These are phyloP conservation scores for Hamigera avellanea DNA, from an alignment of 495 filamentous ascomycete genomes.

Conservation along the genomic window DNA sequence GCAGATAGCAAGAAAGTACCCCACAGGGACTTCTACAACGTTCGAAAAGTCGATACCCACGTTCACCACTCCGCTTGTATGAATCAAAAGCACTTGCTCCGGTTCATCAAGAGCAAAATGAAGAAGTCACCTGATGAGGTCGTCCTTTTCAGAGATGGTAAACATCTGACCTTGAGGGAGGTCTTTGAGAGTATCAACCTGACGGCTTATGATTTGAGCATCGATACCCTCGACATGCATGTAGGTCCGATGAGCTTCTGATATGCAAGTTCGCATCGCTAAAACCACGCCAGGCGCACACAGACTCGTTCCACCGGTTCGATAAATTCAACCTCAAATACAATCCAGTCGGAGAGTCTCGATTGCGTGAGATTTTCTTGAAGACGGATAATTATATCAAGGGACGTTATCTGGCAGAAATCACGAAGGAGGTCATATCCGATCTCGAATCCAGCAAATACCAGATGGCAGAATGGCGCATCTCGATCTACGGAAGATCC, in stretches of 20 bases:
- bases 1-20: constrained; percentile 96
- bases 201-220: constrained; percentile 94
- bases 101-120: constrained; percentile 99
- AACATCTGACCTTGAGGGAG: constrained; percentile 78
- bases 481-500: constrained; percentile 88
- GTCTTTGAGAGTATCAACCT: constrained; percentile 96
- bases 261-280: background rate
- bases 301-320: constrained; percentile 95
- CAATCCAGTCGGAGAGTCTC: constrained; percentile 92
- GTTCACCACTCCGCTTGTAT: constrained; percentile 99
- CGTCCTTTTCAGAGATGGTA: constrained; percentile 86
- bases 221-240: constrained; percentile 98
- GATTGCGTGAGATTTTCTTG: constrained; percentile 88
- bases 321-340: constrained; percentile 99
- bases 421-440: constrained; percentile 95
- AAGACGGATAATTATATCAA: constrained; percentile 98
- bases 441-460: constrained; percentile 98
- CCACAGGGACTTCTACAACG: constrained; percentile 97
- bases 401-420: constrained; percentile 90
- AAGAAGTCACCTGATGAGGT: constrained; percentile 93
- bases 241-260: constrained; percentile 30
- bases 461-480: constrained; percentile 98
- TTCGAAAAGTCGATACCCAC: constrained; percentile 96
- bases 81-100: constrained; percentile 97
- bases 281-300: constrained; percentile 57